Evolutionary conservation across 345 rosid genomes (phyloP), one percentile per base, ranked within the genome.

Genomic region (Bretschneidera sinensis): DNA sequence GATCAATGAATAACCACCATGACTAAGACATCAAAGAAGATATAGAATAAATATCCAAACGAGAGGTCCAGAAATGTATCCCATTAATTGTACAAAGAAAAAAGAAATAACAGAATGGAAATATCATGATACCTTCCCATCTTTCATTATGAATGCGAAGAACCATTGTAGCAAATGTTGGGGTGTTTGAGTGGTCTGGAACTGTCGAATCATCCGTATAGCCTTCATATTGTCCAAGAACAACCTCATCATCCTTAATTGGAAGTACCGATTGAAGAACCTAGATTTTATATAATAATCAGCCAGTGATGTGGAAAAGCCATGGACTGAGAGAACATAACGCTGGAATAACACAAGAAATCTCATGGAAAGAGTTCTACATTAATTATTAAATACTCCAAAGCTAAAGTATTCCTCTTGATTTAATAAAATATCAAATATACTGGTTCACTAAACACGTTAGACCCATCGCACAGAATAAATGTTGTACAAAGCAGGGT

Each of bases 231-330:
- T 94, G 97, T 75, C 99, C 99, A 49, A 94, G 95, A 71, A 94
- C 92, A 63, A 88, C 92, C 64, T 94, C 99, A 35, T 94, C 91
- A 64, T 91, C 96, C 57, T 75, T 86, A 64, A 94, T 88, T 21
- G 99, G 92, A 62, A 83, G 79, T 67, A 94, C 95, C 0, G 96
- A 94, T 74, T 85, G 92, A 66, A 94, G 97, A 79, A 91, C 99
- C 97, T 94, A 74, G 69, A 53, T 54, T 59, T 72, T 50, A 61
- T 57, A 61, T 1, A 16, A 39, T 17, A 52, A 65, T 62, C 63
- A 74, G 66, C 58, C 67, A 63, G 17, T 43, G 43, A 15, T 14
- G 59, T 21, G 21, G 52, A 62, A 71, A 53, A 24, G 45, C 45
- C 59, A 52, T 15, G 5, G 28, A 63, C 51, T 28, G 43, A 51